Evolutionary conservation across 345 rosid species (phyloP).

Genomic region (Eucalyptus pauciflora): DNA sequence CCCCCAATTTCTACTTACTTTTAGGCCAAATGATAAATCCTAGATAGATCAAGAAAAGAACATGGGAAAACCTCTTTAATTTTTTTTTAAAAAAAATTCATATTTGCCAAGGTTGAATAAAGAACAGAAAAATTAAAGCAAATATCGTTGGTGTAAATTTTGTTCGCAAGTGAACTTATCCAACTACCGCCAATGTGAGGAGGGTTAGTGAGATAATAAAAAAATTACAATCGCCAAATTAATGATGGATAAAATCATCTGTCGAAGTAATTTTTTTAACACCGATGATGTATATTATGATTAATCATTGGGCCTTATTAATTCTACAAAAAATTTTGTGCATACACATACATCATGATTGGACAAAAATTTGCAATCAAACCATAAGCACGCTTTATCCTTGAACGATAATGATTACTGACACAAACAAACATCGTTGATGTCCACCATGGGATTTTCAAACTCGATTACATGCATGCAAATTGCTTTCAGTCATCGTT

Average conservation of each 20-base stretch:
- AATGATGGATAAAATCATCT: background rate
- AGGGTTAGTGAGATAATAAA: background rate
- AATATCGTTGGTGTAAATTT: background rate
- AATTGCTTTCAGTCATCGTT: too few relatives aligned
- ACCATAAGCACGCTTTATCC: background rate
- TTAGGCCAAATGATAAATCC: background rate
- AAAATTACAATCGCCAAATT: background rate
- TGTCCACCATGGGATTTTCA: accelerated
- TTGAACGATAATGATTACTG: too few relatives aligned
- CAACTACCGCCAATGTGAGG: background rate
- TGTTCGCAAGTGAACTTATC: background rate
- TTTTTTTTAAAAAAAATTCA: too few relatives aligned
- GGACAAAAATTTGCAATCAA: background rate
- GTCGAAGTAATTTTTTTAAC: too few relatives aligned
- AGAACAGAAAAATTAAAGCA: background rate
- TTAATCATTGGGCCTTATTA: background rate
- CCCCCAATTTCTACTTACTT: background rate
- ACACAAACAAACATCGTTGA: background rate
- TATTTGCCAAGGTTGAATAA: background rate
- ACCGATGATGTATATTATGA: background rate
- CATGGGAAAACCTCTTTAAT: background rate
- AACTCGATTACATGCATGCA: too few relatives aligned
- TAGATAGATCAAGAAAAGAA: background rate
- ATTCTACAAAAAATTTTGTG: too few relatives aligned
- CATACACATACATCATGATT: accelerated